These are phyloP conservation scores for Claviceps paspali DNA, from an alignment of 2,329 filamentous ascomycete genomes.

Conservation along the genomic window DNA sequence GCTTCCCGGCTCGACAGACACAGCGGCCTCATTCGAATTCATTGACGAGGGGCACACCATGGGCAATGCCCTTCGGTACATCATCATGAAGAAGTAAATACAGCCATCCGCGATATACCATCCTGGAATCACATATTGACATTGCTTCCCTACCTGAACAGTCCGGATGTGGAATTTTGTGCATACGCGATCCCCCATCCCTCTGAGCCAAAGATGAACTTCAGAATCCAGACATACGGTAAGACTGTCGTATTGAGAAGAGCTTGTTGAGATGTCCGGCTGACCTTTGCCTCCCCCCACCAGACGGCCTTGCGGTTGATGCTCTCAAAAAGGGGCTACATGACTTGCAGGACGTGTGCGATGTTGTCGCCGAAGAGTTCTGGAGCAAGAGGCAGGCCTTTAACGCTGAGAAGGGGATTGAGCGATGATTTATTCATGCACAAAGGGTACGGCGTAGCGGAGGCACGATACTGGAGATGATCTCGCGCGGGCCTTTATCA, in stretches of 20 bases:
- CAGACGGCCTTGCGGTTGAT: conserved; percentile 67
- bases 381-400: conserved; percentile 34
- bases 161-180: conserved; percentile 93
- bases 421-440: conserved; percentile 15
- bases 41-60: conserved; percentile 87
- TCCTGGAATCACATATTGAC: conserved; percentile 4
- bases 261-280: conserved; percentile 1
- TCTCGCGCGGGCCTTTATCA: too few relatives aligned
- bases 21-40: conserved; percentile 89
- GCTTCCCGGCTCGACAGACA: conserved; percentile 74
- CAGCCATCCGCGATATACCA: not conserved
- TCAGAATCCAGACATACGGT: conserved; percentile 96
- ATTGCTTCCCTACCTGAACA: conserved; percentile 20
- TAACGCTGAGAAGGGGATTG: conserved; percentile 19
- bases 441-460: too few relatives aligned
- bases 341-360: conserved; percentile 82
- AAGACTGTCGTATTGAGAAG: conserved; percentile 17
- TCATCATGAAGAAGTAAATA: conserved; percentile 95
- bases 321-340: conserved; percentile 81
- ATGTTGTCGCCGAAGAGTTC: conserved; percentile 88
- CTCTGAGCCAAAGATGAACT: conserved; percentile 90
- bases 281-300: not conserved
- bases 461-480: too few relatives aligned
- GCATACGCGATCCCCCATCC: conserved; percentile 96
- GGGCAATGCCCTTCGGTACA: conserved; percentile 83